These are phyloP conservation scores for Diaporthe citriasiana DNA, from an alignment of 2,329 filamentous ascomycete species.

Conservation along the genomic window DNA sequence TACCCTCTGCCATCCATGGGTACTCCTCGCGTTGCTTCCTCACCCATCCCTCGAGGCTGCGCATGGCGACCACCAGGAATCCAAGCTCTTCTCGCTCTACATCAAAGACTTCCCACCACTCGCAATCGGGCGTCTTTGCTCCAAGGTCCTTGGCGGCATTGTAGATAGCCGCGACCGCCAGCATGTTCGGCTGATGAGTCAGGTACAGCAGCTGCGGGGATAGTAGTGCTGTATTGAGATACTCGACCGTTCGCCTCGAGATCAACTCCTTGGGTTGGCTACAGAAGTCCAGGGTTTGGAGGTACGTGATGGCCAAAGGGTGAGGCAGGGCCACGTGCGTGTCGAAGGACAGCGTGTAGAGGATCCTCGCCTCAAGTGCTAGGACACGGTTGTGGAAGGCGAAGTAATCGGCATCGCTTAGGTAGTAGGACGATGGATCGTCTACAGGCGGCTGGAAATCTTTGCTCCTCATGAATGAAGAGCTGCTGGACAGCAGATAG, in stretches of 20 bases:
- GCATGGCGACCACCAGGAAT: conserved; percentile 88
- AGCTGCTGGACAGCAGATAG: conserved; percentile 78
- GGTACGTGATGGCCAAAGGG: conserved; percentile 88
- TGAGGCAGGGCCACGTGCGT: conserved; percentile 90
- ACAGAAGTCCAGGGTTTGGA: conserved; percentile 84
- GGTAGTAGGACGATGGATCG: conserved; percentile 72
- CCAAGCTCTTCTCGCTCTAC: conserved; percentile 94
- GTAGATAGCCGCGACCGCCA: conserved; percentile 92
- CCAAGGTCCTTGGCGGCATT: conserved; percentile 84
- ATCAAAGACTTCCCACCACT: conserved; percentile 99
- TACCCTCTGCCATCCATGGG: conserved; percentile 60
- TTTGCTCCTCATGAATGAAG: conserved; percentile 63
- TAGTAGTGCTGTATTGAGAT: conserved; percentile 88
- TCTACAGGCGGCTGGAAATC: conserved; percentile 49
- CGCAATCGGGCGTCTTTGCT: conserved; percentile 83
- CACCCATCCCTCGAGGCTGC: conserved; percentile 82
- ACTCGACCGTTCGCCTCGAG: conserved; percentile 76
- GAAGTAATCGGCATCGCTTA: conserved; percentile 81
- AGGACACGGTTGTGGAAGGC: conserved; percentile 75
- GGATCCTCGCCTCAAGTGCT: conserved; percentile 81
- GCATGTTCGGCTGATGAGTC: conserved; percentile 88
- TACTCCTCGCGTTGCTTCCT: conserved; percentile 70
- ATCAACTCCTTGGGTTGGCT: conserved; percentile 62
- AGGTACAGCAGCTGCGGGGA: conserved; percentile 91
- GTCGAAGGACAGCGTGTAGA: conserved; percentile 84